These are phyloP conservation scores for Boletellus sp. DNA, from an alignment of 768 basidiomycete species.

Conservation along the genomic window DNA sequence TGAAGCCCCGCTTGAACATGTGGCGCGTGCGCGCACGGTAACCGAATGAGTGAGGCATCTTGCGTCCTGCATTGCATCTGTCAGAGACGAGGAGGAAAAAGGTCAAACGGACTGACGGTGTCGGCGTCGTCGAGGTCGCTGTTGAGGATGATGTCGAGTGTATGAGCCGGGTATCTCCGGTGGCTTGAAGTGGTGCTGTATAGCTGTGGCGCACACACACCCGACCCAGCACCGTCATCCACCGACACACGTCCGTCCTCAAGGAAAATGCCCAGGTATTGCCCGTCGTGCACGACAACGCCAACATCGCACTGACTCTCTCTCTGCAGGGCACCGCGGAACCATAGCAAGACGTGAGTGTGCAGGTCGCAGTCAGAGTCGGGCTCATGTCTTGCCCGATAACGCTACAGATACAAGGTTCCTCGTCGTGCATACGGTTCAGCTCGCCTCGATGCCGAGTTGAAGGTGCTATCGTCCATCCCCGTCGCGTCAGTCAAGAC, in stretches of 20 bases:
- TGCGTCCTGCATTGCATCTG: slow-evolving; percentile 43
- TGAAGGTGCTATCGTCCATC: slow-evolving; percentile 66
- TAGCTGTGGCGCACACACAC: slow-evolving; percentile 50
- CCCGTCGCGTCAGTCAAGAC: not conserved
- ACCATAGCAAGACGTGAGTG: slow-evolving; percentile 93
- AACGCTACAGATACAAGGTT: slow-evolving; percentile 88
- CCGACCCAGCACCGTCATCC: slow-evolving; percentile 35
- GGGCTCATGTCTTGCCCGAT: slow-evolving; percentile 45
- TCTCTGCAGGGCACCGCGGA: slow-evolving; percentile 74
- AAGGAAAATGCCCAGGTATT: slow-evolving; percentile 85
- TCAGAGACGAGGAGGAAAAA: slow-evolving; percentile 12
- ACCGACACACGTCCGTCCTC: slow-evolving; percentile 39
- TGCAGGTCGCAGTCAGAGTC: slow-evolving; percentile 72
- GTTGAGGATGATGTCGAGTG: slow-evolving; percentile 35
- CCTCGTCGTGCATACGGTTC: slow-evolving; percentile 96
- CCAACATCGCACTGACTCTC: slow-evolving; percentile 25
- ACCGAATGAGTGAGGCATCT: slow-evolving; percentile 99
- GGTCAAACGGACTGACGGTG: slow-evolving; percentile 38
- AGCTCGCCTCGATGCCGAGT: slow-evolving; percentile 97
- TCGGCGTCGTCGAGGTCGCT: slow-evolving; percentile 48
- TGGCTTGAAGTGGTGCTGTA: slow-evolving; percentile 62
- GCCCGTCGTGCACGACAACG: slow-evolving; percentile 19
- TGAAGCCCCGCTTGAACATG: slow-evolving; percentile 99
- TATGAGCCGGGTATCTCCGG: slow-evolving; percentile 52
- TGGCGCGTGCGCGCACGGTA: slow-evolving; percentile 99